Conservation (phyloP, 805 yeast species). For the Debaryomyces prosopidis region DNA sequence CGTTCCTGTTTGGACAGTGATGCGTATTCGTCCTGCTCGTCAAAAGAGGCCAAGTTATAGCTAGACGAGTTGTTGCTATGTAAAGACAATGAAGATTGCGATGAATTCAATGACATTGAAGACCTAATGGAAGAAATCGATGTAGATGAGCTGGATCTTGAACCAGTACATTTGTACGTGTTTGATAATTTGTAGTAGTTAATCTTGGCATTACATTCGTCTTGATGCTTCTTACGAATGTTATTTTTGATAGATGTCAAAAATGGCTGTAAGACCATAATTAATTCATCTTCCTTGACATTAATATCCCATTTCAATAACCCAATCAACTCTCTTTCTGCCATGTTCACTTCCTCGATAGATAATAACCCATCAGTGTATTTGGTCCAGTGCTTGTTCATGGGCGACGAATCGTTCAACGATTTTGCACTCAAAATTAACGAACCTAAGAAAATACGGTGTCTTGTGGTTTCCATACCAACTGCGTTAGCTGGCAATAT, state of each 20-base stretch:
- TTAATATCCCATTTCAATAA: slow-evolving; percentile 84
- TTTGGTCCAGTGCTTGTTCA: slow-evolving; percentile 94
- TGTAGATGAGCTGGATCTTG: slow-evolving; percentile 11
- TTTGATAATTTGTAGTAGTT: slow-evolving; percentile 33
- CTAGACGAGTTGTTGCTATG: slow-evolving; percentile 6
- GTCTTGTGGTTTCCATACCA: slow-evolving; percentile 92
- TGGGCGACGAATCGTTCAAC: slow-evolving; percentile 90
- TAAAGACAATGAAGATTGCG: slow-evolving; percentile 9
- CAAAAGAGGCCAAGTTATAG: slow-evolving; percentile 7
- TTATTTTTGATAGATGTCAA: slow-evolving; percentile 68
- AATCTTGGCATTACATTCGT: slow-evolving; percentile 25
- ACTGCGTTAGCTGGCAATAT: slow-evolving; percentile 83
- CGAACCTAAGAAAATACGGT: slow-evolving; percentile 87
- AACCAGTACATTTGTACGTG: slow-evolving; percentile 12
- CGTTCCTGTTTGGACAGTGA: slow-evolving; percentile 5
- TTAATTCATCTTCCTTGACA: slow-evolving; percentile 69
- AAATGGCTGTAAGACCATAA: slow-evolving; percentile 71
- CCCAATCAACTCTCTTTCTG: slow-evolving; percentile 83
- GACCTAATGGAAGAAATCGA: slow-evolving; percentile 17
- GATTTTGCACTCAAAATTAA: slow-evolving; percentile 89
- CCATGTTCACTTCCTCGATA: slow-evolving; percentile 79
- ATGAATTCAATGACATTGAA: slow-evolving; percentile 17
- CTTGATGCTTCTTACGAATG: slow-evolving; percentile 27
- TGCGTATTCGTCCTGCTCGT: slow-evolving; percentile 1
- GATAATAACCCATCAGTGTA: slow-evolving; percentile 85